Evolutionary conservation across 225 moss, liverwort and hornwort species (phyloP), one percentile per base, ranked within the genome.

Genomic region (Lunularia cruciata): DNA sequence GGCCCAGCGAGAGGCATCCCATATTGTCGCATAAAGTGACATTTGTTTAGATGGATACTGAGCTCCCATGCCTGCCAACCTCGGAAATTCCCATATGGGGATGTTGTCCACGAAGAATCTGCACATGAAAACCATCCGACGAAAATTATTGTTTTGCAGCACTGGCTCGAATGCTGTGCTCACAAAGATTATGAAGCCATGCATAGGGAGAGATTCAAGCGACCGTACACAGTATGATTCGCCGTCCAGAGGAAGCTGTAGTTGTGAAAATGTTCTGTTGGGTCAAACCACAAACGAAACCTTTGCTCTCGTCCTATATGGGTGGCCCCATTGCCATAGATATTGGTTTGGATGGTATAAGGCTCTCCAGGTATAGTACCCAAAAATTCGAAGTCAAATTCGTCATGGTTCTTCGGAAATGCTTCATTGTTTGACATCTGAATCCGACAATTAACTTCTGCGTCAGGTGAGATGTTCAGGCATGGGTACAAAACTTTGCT

Each of bases 1-100:
- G 51, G 95, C 95, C 95, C 95, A 95, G 32, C 84, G 84, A 31
- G 95, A 95, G 30, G 88, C 95, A 76, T 95, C 95, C 95, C 95
- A 95, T 59, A 95, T 92, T 40, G 92, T 90, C 61, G 88, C 88
- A 48, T 86, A 95, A 5, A 88, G 77, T 35, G 81, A 85, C 95
- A 95, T 95, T 18, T 88, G 81, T 68, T 95, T 95, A 47, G 80
- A 53, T 28, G 95, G 92, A 63, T 92, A 95, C 49, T 83, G 80
- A 32, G 69, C 48, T 61, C 86, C 90, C 63, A 77, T 56, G 40
- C 69, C 90, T 14, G 69, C 62, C 47, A 82, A 69, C 55, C 83
- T 84, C 20, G 83, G 60, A 27, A 85, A 86, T 63, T 88, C 87
- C 77, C 95, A 89, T 48, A 95, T 86, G 34, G 95, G 95, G 63